Evolutionary conservation across 2,329 filamentous ascomycete species (phyloP).

Genomic region (Coniochaeta ligniaria): DNA sequence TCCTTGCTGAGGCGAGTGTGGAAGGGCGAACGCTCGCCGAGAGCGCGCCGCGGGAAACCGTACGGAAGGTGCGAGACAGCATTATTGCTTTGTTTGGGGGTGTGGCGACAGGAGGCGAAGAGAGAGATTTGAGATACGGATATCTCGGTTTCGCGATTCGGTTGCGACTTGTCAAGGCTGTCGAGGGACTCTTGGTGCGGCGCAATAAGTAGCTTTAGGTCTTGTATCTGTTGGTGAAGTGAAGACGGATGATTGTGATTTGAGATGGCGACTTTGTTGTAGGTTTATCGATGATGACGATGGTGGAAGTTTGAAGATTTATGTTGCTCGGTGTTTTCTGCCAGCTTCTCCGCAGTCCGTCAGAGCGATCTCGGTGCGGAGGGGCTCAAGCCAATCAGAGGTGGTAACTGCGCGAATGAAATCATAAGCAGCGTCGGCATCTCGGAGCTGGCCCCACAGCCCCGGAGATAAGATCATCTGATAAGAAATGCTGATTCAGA

Average conservation of each 20-base stretch:
- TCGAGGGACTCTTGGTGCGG: neutral
- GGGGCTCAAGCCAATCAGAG: neutral
- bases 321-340: neutral
- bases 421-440: neutral
- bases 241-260: neutral
- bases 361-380: neutral
- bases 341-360: neutral
- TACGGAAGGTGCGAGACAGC: constrained; percentile 39
- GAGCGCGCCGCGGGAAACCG: constrained; percentile 34
- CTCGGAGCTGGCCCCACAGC: neutral
- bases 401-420: neutral
- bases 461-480: constrained; percentile 2
- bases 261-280: neutral
- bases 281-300: neutral
- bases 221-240: neutral
- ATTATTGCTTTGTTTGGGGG: constrained; percentile 22
- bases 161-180: neutral
- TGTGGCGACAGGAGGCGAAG: neutral
- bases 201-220: neutral
- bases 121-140: neutral
- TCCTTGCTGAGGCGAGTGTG: constrained; percentile 18
- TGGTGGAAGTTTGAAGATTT: neutral
- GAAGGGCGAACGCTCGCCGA: constrained; percentile 28
- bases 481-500: neutral
- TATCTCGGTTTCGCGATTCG: neutral